Evolutionary conservation across 78 protist species (phyloP), one percentile per base, ranked within the genome.

Genomic region (Dictyostelium capitatum): DNA sequence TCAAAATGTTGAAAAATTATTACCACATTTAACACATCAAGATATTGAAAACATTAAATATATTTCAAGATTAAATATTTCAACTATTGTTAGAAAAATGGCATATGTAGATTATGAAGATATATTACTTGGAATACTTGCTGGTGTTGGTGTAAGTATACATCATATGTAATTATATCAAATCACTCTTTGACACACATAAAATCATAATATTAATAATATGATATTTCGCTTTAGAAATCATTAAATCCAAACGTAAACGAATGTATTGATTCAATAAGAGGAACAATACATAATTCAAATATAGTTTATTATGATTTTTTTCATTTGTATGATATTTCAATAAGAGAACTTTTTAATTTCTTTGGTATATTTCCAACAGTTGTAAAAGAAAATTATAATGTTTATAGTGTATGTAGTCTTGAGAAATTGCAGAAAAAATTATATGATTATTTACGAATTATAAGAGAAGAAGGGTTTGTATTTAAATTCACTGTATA

Each of bases 291-390:
- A 9, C 23, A 25, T 14, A 67, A 32, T 15, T 30, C 75, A 67
- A 67, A 67, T 32, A n/a, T 14, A 67, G 75, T 67, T 2, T 32
- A 30, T 67, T 67, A 12, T 67, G 75, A 67, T 67, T 28, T 67
- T 5, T 5, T 23, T 28, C 19, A 67, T 32, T 67, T 67, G 12
- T 67, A 15, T 32, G 75, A 47, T 0, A 67, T 67, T 32, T 30
- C 75, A 14, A 28, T 67, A 0, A 23, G 37, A 32, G 75, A 67
- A 6, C 32, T 67, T 67, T 23, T 67, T 20, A 30, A 14, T 0
- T 67, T 67, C 3, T 28, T 67, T 6, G 23, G 30, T 30, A 67
- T 67, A 32, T 25, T 67, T 20, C 75, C 75, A 67, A 67, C 48
- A 4, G 37, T 67, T 6, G 46, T 32, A 32, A 67, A 32, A 11